phyloP scores from a whole-genome alignment of 331 rosid species.

The Rosa hybrid region DNA sequence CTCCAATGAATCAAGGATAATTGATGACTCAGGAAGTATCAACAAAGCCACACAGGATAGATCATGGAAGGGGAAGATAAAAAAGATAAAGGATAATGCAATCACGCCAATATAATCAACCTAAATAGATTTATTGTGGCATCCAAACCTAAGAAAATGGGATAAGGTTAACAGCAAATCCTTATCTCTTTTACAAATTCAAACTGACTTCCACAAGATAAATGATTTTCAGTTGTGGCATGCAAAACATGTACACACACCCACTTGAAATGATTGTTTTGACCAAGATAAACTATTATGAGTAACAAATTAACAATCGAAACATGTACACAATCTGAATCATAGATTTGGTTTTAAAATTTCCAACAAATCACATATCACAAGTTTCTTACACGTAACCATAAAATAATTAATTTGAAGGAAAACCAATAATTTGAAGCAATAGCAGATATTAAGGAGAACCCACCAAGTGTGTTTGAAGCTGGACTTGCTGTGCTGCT shows the following conservation, averaged over 20 bases:
- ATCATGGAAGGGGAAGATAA: too few species aligned
- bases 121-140: not conserved
- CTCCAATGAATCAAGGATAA: not conserved
- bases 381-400: not conserved
- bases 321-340: not conserved
- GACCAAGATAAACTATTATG: not conserved
- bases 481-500: constrained; percentile 25
- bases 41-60: too few species aligned
- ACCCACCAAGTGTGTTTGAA: constrained; percentile 54
- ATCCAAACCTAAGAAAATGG: constrained; percentile 4
- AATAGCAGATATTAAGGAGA: constrained; percentile 4
- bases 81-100: too few species aligned
- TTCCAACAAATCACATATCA: not conserved
- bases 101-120: not conserved
- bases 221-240: not conserved
- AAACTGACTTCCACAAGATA: not conserved
- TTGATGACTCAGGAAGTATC: not conserved
- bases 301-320: not conserved
- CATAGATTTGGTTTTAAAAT: not conserved
- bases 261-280: not conserved
- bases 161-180: not conserved
- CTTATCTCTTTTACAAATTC: not conserved
- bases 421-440: not conserved
- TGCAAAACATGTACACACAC: not conserved
- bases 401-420: not conserved